Conservation (phyloP, 805 yeast genomes). For the Zygoascus bituminiphila region DNA sequence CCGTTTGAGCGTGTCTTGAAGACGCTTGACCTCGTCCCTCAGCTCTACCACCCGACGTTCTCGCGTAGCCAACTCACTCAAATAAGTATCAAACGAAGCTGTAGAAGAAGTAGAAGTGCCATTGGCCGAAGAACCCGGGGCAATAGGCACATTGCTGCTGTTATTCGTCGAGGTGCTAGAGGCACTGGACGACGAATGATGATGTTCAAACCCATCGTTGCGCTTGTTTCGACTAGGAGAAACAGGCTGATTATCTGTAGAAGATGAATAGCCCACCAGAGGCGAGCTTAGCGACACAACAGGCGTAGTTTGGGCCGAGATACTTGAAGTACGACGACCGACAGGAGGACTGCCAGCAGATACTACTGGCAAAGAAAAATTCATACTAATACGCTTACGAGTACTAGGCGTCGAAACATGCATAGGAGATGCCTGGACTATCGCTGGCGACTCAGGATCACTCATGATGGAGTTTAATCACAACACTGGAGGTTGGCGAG, state of each 20-base stretch:
- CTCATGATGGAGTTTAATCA: no score
- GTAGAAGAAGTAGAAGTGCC: neutral
- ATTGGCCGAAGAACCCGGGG: neutral
- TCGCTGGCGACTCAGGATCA: neutral
- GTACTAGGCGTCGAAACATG: neutral
- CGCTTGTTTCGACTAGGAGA: neutral
- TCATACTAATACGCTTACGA: constrained; percentile 3
- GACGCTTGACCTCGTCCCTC: constrained; percentile 22
- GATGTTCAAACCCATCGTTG: neutral
- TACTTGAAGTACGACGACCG: neutral
- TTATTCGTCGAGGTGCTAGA: neutral
- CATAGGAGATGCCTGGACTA: neutral
- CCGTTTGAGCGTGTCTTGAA: constrained; percentile 26
- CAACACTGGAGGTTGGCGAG: no score
- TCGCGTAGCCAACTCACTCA: constrained; percentile 31
- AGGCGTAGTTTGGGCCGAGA: neutral
- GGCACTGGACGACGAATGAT: neutral
- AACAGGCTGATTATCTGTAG: neutral
- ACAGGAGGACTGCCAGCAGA: neutral
- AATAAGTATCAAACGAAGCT: constrained; percentile 14
- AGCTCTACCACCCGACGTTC: constrained; percentile 33
- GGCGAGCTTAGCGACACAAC: neutral
- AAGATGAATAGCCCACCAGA: neutral
- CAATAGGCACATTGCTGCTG: neutral
- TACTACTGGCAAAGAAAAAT: constrained; percentile 3